Conservation (phyloP, 176 grass and related monocot genomes). For the Zea luxurians region DNA sequence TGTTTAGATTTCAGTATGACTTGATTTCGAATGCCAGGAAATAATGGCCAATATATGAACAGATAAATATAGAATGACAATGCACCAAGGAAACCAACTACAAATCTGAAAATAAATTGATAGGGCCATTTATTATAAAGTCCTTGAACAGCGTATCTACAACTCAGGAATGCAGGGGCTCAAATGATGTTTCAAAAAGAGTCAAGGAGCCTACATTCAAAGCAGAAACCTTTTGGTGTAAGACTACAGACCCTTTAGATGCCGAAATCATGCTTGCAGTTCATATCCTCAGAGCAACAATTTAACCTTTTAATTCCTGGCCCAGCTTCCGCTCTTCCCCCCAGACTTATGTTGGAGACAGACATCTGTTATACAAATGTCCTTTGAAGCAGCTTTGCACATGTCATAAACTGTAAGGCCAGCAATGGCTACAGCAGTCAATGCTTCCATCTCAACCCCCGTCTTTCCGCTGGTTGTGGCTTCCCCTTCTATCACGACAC, state of each 20-base stretch:
- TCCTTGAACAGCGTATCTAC: conserved; percentile 1
- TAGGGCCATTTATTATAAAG: conserved; percentile 19
- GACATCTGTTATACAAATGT: conserved; percentile 78
- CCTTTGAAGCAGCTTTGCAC: conserved; percentile 94
- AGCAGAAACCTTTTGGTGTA: conserved; percentile 1
- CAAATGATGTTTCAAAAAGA: conserved; percentile 5
- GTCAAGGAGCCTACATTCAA: conserved; percentile 13
- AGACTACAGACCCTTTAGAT: neutral
- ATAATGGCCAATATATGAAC: neutral
- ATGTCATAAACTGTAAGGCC: conserved; percentile 91
- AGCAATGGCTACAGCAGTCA: conserved; percentile 80
- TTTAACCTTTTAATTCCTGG: conserved; percentile 45
- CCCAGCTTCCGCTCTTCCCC: conserved; percentile 85
- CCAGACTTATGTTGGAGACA: conserved; percentile 75
- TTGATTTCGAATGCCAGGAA: neutral
- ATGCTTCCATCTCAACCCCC: conserved; percentile 94
- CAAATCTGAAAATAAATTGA: conserved; percentile 9
- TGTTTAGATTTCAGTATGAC: neutral
- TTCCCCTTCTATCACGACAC: conserved; percentile 85
- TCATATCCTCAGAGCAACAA: conserved; percentile 3
- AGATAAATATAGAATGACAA: neutral
- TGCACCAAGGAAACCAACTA: neutral
- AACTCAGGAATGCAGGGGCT: conserved; percentile 20
- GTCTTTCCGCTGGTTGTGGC: conserved; percentile 65
- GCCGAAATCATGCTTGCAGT: neutral